A percentile compares a stretch with the other conserved stretches of the same genome.
phyloP scores from a whole-genome alignment of 371 early-diverging fungal species.

The Chytridium lagenaria region DNA sequence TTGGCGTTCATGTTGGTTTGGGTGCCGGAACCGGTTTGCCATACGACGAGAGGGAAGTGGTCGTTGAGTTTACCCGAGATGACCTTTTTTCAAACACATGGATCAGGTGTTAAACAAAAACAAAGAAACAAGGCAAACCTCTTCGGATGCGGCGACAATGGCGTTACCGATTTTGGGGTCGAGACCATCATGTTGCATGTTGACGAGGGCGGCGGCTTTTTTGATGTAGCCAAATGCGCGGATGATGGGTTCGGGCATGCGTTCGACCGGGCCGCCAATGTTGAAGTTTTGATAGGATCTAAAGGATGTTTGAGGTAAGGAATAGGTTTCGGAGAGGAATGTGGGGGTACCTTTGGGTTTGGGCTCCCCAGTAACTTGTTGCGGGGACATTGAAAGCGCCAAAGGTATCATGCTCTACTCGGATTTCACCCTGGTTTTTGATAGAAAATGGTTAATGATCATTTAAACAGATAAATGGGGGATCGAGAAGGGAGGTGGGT shows the following conservation, averaged over 20 bases:
- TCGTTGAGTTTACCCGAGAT: constrained; percentile 85
- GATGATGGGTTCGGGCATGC: constrained; percentile 90
- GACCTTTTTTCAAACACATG: constrained; percentile 34
- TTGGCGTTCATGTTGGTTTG: constrained; percentile 92
- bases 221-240: constrained; percentile 89
- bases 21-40: constrained; percentile 92
- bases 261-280: constrained; percentile 85
- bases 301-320: background rate
- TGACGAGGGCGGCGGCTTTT: constrained; percentile 88
- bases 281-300: constrained; percentile 78
- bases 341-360: constrained; percentile 85
- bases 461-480: background rate
- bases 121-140: constrained; percentile 47
- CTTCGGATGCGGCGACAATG: constrained; percentile 61
- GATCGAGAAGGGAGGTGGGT: background rate
- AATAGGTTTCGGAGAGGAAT: background rate
- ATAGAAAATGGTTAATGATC: background rate
- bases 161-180: constrained; percentile 79
- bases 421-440: constrained; percentile 43
- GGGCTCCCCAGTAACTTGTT: constrained; percentile 91
- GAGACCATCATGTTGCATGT: constrained; percentile 76
- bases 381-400: constrained; percentile 88
- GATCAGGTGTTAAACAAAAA: background rate
- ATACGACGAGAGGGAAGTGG: constrained; percentile 95
- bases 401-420: constrained; percentile 87